Evolutionary conservation across 2,329 filamentous ascomycete species (phyloP).

Genomic region (Ascochyta clinopodiicola): DNA sequence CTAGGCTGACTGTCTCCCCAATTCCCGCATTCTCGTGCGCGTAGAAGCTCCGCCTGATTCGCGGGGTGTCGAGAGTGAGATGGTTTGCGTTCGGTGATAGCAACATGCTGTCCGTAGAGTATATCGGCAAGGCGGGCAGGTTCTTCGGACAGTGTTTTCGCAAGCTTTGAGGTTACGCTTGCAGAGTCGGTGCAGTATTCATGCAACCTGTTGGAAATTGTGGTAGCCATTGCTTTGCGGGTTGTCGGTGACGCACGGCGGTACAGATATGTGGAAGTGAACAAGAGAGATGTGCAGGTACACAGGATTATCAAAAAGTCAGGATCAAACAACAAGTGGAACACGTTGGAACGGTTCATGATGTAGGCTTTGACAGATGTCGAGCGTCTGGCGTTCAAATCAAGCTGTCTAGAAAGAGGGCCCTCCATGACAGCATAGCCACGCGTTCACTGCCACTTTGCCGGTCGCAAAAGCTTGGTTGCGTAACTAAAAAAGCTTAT

Average conservation of each 20-base stretch:
- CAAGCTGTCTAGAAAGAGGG: neutral
- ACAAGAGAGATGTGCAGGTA: neutral
- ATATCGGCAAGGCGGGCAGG: constrained; percentile 63
- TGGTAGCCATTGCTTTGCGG: constrained; percentile 20
- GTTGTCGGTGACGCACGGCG: neutral
- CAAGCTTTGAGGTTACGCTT: constrained; percentile 62
- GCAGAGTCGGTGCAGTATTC: constrained; percentile 66
- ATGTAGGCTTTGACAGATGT: neutral
- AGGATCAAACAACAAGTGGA: neutral
- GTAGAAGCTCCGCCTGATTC: constrained; percentile 56
- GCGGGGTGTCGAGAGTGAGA: constrained; percentile 16
- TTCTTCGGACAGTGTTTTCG: constrained; percentile 58
- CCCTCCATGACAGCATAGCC: constrained; percentile 14
- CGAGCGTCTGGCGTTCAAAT: neutral
- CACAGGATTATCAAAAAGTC: neutral
- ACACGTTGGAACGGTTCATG: neutral
- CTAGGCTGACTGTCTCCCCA: constrained; percentile 71
- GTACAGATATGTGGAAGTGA: constrained; percentile 3
- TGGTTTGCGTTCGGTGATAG: constrained; percentile 32
- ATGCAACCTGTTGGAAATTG: constrained; percentile 49
- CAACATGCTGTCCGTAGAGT: constrained; percentile 57
- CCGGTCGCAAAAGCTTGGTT: constrained; percentile 1
- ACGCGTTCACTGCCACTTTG: constrained; percentile 13
- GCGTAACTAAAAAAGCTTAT: neutral
- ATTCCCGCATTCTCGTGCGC: constrained; percentile 67